Evolutionary conservation across 2,329 filamentous ascomycete species (phyloP).

Genomic region (Ophiostoma quercus): DNA sequence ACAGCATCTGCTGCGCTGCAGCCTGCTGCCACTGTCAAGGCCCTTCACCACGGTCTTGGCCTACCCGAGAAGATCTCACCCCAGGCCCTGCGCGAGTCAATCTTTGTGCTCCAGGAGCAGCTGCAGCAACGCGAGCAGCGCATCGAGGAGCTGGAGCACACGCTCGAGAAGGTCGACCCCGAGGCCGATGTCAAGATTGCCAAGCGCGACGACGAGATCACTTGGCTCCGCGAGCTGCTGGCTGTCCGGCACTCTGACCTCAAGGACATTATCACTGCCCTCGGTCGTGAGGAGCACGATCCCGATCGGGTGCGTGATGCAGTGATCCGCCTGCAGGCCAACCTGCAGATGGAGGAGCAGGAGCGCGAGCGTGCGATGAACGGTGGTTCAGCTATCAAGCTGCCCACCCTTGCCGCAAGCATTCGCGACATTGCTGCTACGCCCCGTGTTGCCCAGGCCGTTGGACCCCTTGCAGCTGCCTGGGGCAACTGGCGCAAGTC

Average conservation of each 20-base stretch:
- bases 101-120: conserved; percentile 93
- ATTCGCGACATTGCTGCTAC: conserved; percentile 71
- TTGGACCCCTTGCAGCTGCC: conserved; percentile 76
- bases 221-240: conserved; percentile 88
- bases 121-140: conserved; percentile 86
- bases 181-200: conserved; percentile 77
- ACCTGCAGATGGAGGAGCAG: conserved; percentile 96
- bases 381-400: conserved; percentile 58
- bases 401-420: conserved; percentile 64
- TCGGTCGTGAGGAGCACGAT: conserved; percentile 71
- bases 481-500: conserved; percentile 83
- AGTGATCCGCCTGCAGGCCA: conserved; percentile 86
- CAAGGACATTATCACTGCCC: conserved; percentile 78
- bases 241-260: conserved; percentile 86
- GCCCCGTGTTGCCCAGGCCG: conserved; percentile 76
- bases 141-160: conserved; percentile 79
- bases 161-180: conserved; percentile 62
- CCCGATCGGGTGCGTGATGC: conserved; percentile 78
- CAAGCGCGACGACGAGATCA: conserved; percentile 90
- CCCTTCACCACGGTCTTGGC: conserved; percentile 41
- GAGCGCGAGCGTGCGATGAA: conserved; percentile 82
- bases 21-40: conserved; percentile 33
- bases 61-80: conserved; percentile 84
- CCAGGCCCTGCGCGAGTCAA: conserved; percentile 90
- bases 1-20: conserved; percentile 28